These are phyloP conservation scores for Nannochloropsis salina DNA, from an alignment of 108 stramenopile genomes.

Conservation along the genomic window DNA sequence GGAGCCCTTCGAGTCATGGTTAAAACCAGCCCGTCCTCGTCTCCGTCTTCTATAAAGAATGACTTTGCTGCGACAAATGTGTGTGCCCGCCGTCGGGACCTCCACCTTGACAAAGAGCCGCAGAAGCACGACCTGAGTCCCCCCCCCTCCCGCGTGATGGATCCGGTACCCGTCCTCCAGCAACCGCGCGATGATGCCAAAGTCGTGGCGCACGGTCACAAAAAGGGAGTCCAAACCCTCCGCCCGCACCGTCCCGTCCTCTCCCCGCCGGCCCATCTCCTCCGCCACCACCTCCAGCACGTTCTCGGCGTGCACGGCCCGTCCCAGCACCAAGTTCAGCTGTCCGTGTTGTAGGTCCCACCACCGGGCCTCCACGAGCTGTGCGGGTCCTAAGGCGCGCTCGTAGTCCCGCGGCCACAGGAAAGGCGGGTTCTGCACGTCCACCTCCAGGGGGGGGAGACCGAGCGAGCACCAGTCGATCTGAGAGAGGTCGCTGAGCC, in stretches of 20 bases:
- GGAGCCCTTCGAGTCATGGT: background rate
- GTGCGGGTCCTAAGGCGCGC: background rate
- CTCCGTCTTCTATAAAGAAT: background rate
- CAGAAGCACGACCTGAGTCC: background rate
- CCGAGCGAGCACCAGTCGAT: background rate
- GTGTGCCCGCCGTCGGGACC: background rate
- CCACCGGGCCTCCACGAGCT: background rate
- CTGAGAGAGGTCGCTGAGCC: background rate
- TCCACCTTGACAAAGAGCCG: background rate
- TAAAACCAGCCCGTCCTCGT: background rate
- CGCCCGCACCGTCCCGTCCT: background rate
- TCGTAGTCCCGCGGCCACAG: slow-evolving; percentile 17
- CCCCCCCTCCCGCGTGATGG: background rate
- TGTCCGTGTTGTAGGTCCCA: slow-evolving; percentile 11
- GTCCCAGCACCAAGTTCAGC: background rate
- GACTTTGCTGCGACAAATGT: background rate
- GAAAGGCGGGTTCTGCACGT: slow-evolving; percentile 7
- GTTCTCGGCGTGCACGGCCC: background rate
- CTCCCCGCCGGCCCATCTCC: background rate
- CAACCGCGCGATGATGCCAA: background rate
- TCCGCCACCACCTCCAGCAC: slow-evolving; percentile 6
- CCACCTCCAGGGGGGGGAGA: background rate
- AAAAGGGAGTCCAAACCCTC: background rate
- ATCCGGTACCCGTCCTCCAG: background rate
- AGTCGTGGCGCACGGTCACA: slow-evolving; percentile 13